These are phyloP conservation scores for Nemania diffusa DNA, from an alignment of 2,329 filamentous ascomycete species.

Conservation along the genomic window DNA sequence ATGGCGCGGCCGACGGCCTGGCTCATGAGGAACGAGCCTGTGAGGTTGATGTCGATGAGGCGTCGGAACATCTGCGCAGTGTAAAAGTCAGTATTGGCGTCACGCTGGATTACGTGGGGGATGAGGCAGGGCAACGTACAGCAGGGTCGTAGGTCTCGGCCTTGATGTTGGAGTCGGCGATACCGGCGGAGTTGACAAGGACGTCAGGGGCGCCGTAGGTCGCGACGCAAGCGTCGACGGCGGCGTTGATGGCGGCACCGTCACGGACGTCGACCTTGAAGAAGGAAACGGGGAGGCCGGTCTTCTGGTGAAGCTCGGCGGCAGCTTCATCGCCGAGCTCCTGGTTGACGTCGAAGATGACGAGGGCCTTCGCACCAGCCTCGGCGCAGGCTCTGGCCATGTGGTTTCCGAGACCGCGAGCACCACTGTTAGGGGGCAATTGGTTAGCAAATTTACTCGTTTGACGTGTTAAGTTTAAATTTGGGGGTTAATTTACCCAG, in stretches of 20 bases:
- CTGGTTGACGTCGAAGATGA: constrained; percentile 82
- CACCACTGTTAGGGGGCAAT: constrained; percentile 63
- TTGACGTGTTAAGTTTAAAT: no score
- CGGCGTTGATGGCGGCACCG: constrained; percentile 73
- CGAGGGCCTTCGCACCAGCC: constrained; percentile 77
- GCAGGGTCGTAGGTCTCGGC: constrained; percentile 79
- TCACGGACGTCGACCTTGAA: constrained; percentile 84
- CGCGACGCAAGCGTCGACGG: constrained; percentile 72
- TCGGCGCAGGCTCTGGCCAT: constrained; percentile 83
- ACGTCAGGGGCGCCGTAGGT: constrained; percentile 77
- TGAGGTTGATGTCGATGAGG: constrained; percentile 85
- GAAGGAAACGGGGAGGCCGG: constrained; percentile 78
- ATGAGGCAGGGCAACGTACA: constrained; percentile 30
- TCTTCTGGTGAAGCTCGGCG: constrained; percentile 75
- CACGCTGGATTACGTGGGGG: not conserved
- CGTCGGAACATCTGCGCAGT: constrained; percentile 75
- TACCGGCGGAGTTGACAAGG: constrained; percentile 82
- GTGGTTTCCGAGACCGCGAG: constrained; percentile 80
- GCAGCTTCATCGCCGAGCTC: constrained; percentile 77
- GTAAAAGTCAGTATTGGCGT: not conserved
- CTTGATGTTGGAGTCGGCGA: constrained; percentile 86
- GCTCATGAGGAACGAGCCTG: constrained; percentile 80
- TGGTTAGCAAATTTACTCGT: constrained; percentile 40
- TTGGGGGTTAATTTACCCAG: constrained; percentile 63
- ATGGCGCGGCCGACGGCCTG: constrained; percentile 77